These are phyloP conservation scores for Penicillium cataractarum DNA, from an alignment of 495 filamentous ascomycete species.

Conservation along the genomic window DNA sequence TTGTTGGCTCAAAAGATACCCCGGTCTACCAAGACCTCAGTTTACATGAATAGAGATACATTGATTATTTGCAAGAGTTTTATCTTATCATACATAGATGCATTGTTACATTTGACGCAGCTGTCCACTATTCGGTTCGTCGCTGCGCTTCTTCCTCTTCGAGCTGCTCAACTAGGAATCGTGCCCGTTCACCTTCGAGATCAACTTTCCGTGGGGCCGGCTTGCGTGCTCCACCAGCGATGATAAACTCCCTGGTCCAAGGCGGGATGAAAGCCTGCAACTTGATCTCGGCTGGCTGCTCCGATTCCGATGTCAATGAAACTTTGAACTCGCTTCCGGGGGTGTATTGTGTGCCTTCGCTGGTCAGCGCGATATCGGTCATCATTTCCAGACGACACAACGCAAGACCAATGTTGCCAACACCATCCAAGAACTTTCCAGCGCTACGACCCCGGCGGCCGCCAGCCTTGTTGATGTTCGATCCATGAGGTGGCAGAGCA, in stretches of 20 bases:
- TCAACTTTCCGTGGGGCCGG: constrained; percentile 24
- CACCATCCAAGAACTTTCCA: constrained; percentile 74
- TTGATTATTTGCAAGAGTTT: constrained; percentile 22
- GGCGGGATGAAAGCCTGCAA: constrained; percentile 86
- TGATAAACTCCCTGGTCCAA: constrained; percentile 63
- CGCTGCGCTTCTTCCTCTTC: constrained; percentile 42
- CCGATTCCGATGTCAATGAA: constrained; percentile 46
- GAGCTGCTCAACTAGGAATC: constrained; percentile 44
- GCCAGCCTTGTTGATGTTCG: constrained; percentile 51
- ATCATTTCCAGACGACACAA: constrained; percentile 88
- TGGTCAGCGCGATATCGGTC: constrained; percentile 71
- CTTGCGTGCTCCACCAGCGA: constrained; percentile 32
- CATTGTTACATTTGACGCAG: constrained; percentile 12
- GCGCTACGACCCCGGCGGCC: constrained; percentile 64
- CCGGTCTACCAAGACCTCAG: constrained; percentile 8
- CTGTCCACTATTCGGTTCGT: constrained; percentile 25
- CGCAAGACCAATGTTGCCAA: constrained; percentile 87
- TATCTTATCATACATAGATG: constrained; percentile 30
- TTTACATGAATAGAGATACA: constrained; percentile 15
- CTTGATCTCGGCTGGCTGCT: constrained; percentile 52
- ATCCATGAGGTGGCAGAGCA: constrained; percentile 32
- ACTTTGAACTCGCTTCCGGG: constrained; percentile 60
- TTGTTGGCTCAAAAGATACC: constrained; percentile 17
- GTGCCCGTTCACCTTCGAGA: constrained; percentile 37
- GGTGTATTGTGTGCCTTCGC: constrained; percentile 58